phyloP scores from a whole-genome alignment of 306 rosid genomes.

The Trifolium fragiferum region DNA sequence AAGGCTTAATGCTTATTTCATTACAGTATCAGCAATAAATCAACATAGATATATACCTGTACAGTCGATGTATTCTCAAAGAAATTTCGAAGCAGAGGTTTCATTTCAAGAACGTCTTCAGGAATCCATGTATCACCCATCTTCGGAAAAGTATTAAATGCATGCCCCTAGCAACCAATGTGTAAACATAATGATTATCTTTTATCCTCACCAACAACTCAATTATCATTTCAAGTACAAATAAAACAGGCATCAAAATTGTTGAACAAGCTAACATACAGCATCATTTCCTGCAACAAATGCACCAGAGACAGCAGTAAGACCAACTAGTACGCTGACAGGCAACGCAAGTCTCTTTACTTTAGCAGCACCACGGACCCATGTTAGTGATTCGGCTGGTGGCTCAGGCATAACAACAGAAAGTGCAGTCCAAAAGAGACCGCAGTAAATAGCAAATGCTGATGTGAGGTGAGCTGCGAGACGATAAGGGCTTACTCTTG shows the following conservation, averaged over 20 bases:
- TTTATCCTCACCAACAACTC: conserved; percentile 15
- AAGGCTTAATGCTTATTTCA: not conserved
- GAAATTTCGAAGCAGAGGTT: conserved; percentile 81
- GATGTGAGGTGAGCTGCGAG: conserved; percentile 98
- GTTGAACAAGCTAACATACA: conserved; percentile 51
- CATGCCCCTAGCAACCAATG: conserved; percentile 68
- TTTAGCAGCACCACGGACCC: conserved; percentile 91
- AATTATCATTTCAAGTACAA: conserved; percentile 28
- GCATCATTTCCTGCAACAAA: conserved; percentile 97
- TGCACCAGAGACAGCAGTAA: conserved; percentile 92
- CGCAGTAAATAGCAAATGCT: conserved; percentile 84
- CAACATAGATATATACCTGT: conserved; percentile 55
- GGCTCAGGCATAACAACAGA: conserved; percentile 95
- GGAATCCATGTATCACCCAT: conserved; percentile 92
- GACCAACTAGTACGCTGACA: conserved; percentile 71
- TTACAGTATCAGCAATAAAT: not conserved
- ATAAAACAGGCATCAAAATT: conserved; percentile 22
- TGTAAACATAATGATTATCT: conserved; percentile 29
- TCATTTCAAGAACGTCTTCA: conserved; percentile 69
- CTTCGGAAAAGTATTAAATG: conserved; percentile 85
- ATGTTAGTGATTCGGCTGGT: conserved; percentile 69
- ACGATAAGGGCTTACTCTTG: conserved; percentile 96
- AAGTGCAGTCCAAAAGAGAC: conserved; percentile 89
- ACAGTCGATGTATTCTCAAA: conserved; percentile 86
- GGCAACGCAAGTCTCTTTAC: conserved; percentile 78